Base-by-base conservation (phyloP, 345 rosid genomes). In the Lumnitzera racemosa region DNA sequence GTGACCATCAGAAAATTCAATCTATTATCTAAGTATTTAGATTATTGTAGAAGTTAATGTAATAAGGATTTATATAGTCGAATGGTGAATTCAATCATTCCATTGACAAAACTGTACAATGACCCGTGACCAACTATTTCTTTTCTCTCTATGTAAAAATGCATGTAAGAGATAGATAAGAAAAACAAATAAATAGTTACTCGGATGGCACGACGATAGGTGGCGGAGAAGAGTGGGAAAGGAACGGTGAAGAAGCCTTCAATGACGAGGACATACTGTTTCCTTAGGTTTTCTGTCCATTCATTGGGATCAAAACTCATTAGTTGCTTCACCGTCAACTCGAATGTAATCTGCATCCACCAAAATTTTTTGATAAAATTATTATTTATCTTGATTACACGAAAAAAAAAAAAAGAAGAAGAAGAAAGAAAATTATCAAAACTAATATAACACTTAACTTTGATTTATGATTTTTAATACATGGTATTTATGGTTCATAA, bases 271-370 rank as follows among this genome's bases (percentile, higher is more conserved):
- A 90, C 79, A 65, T 90, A 94, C 73, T 95, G 97, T 78, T 78
- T 95, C 50, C 99, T 80, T 29, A 95, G 67, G 50, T 79, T 79
- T 74, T 95, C 97, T 23, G 80, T 95, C 97, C 99, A 90, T 47
- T 90, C 94, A 4, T 89, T 81, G n/a, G 99, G 99, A 70, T 90
- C 99, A 52, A 76, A 80, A 62, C 97, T 90, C 97, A 90, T 90
- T 69, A 95, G 70, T 49, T 95, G 99, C 79, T 88, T 95, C 81
- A 95, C 69, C 36, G 95, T 77, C 15, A 95, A 67, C 76, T 90
- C 96, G 64, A 95, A 95, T 16, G 95, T 95, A 51, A 90, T 90
- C 99, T 90, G 79, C 78, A 61, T 12, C 52, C 43, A 3, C 15
- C n/a, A 11, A 15, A 27, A 27, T 2, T 27, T 27, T 27, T 3